A percentile compares a stretch with the other conserved stretches of the same genome.
These are phyloP conservation scores for Poa pratensis DNA, from an alignment of 176 grass and related monocot genomes.

Conservation along the genomic window DNA sequence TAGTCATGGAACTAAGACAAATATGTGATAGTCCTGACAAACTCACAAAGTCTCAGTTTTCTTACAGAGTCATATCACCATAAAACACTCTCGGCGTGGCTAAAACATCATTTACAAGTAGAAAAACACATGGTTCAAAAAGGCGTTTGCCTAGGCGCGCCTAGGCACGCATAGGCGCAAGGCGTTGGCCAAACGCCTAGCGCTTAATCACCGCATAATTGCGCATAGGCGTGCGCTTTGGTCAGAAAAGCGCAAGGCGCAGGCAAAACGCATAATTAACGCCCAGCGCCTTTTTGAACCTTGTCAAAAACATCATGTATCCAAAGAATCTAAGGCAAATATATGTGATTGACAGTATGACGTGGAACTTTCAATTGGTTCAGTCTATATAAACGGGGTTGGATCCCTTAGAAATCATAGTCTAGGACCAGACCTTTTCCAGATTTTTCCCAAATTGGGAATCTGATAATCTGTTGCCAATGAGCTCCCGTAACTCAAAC, in stretches of 20 bases:
- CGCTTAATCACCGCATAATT: too few species aligned
- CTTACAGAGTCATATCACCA: constrained; percentile 26
- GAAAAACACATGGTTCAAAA: too few species aligned
- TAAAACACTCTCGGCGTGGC: neutral
- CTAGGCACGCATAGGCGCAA: too few species aligned
- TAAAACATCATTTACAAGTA: constrained; percentile 43
- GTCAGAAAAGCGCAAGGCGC: too few species aligned
- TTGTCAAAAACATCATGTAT: neutral
- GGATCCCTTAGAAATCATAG: neutral
- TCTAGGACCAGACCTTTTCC: constrained; percentile 51
- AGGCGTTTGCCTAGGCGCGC: too few species aligned
- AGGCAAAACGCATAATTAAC: too few species aligned
- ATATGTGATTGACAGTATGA: neutral
- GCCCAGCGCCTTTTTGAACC: too few species aligned
- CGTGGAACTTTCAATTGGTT: neutral
- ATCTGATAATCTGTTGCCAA: constrained; percentile 63
- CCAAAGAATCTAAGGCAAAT: neutral
- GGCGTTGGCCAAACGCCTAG: too few species aligned
- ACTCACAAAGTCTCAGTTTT: neutral
- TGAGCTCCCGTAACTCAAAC: constrained; percentile 74
- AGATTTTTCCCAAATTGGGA: constrained; percentile 58
- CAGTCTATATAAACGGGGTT: neutral
- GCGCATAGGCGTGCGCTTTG: too few species aligned
- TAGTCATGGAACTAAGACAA: neutral
- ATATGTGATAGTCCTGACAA: neutral